Evolutionary conservation across 768 basidiomycete species (phyloP).

Genomic region (Podaxis carcinomalis): DNA sequence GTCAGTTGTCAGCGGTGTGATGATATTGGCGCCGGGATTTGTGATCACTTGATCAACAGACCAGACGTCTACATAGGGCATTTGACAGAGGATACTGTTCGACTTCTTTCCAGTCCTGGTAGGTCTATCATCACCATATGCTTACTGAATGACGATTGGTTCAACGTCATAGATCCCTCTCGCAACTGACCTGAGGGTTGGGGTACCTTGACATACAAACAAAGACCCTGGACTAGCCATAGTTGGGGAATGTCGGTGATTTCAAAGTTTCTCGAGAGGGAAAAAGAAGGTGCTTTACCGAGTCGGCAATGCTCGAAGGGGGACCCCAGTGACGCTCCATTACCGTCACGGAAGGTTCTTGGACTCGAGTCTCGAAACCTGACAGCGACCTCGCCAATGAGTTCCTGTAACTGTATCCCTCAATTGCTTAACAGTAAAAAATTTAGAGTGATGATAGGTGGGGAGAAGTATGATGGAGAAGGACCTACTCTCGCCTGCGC

Average conservation of each 20-base stretch:
- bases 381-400: neutral
- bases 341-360: neutral
- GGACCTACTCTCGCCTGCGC: neutral
- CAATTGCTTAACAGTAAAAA: neutral
- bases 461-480: neutral
- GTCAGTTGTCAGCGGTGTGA: neutral
- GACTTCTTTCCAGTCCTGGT: neutral
- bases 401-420: neutral
- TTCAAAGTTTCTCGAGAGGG: neutral
- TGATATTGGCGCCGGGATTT: neutral
- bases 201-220: neutral
- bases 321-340: neutral
- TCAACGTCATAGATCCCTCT: constrained; percentile 1
- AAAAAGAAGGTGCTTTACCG: neutral
- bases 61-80: neutral
- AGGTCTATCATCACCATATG: neutral
- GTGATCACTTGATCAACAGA: too few species aligned
- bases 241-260: neutral
- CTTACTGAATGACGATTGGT: neutral
- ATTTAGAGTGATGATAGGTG: neutral
- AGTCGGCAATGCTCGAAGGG: neutral
- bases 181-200: neutral
- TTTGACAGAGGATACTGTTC: neutral
- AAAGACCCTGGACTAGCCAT: neutral
- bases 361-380: neutral